Percentiles rank a stretch among this genome's conserved stretches.
phyloP scores from a whole-genome alignment of 2,329 filamentous ascomycete species.

The Fusarium pilosicola region DNA sequence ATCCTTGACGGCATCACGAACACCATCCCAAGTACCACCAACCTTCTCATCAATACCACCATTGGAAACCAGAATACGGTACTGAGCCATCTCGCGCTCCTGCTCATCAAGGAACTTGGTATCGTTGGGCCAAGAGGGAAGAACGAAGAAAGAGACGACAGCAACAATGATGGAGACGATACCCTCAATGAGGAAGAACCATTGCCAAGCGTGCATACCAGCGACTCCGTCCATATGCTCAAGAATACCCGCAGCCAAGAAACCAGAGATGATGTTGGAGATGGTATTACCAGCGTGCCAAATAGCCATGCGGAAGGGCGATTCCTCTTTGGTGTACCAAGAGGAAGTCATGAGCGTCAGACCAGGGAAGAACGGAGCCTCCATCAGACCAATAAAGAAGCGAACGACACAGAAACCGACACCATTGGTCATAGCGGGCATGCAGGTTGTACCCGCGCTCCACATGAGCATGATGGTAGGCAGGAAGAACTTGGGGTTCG shows the following conservation, averaged over 20 bases:
- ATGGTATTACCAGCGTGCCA: constrained; percentile 59
- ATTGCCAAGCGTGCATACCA: constrained; percentile 53
- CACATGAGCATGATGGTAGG: constrained; percentile 56
- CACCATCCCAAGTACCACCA: constrained; percentile 52
- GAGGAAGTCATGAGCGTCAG: constrained; percentile 50
- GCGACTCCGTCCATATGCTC: constrained; percentile 54
- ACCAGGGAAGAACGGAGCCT: constrained; percentile 56
- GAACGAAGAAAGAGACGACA: constrained; percentile 48
- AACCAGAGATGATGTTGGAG: constrained; percentile 56
- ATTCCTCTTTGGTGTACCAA: constrained; percentile 59
- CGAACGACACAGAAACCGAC: constrained; percentile 45
- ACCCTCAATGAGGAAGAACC: constrained; percentile 55
- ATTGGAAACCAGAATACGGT: constrained; percentile 49
- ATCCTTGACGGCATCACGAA: constrained; percentile 48
- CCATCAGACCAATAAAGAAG: constrained; percentile 48
- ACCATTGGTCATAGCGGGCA: constrained; percentile 51
- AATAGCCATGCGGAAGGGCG: constrained; percentile 56
- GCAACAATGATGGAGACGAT: constrained; percentile 48
- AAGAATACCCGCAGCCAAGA: constrained; percentile 56
- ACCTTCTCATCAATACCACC: constrained; percentile 51
- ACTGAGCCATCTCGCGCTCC: constrained; percentile 52
- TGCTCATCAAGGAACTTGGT: constrained; percentile 51
- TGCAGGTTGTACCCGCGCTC: constrained; percentile 54
- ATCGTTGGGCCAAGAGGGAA: constrained; percentile 46
- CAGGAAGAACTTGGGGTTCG: constrained; percentile 49